phyloP scores from a whole-genome alignment of 2,329 filamentous ascomycete genomes.

The Alternaria dauci region DNA sequence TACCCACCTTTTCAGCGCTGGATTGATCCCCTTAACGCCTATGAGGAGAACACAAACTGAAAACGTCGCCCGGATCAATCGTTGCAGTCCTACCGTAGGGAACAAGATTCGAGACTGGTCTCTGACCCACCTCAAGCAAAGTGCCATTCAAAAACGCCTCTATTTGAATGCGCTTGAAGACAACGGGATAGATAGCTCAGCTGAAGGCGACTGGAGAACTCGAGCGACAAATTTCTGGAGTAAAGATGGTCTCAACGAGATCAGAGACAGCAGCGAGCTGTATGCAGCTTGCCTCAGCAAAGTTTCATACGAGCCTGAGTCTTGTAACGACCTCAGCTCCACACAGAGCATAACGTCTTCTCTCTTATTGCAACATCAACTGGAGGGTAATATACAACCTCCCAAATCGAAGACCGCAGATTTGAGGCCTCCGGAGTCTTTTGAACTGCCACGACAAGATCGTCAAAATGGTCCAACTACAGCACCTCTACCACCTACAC shows the following conservation, averaged over 20 bases:
- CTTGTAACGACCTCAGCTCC: not conserved
- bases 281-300: not conserved
- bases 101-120: conserved; percentile 1
- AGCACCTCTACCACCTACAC: not conserved
- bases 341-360: not conserved
- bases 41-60: not conserved
- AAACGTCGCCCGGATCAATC: not conserved
- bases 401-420: not conserved
- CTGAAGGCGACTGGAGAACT: not conserved
- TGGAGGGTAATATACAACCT: not conserved
- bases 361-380: not conserved
- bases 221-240: not conserved
- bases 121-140: not conserved
- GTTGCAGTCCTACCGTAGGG: not conserved
- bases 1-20: not conserved
- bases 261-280: not conserved
- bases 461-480: not conserved
- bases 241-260: not conserved
- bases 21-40: not conserved
- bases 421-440: not conserved
- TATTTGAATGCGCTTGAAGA: conserved; percentile 1
- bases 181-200: not conserved
- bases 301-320: not conserved
- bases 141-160: not conserved
- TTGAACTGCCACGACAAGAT: not conserved